Conservation (phyloP, 192 early-diverging fungal genomes). For the Coemansia reversa region DNA sequence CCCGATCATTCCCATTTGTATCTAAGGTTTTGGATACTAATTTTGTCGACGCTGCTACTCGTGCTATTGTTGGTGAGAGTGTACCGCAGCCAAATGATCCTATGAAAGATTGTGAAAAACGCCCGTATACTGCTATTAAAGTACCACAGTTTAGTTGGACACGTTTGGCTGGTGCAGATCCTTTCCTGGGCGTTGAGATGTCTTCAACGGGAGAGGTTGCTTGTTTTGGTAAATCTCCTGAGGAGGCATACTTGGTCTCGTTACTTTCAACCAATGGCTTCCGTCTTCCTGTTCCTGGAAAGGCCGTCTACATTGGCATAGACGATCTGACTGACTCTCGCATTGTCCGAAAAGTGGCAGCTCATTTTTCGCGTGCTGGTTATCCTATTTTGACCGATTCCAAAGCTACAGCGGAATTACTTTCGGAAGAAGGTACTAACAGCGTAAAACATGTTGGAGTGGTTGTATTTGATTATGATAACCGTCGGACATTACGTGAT, state of each 20-base stretch:
- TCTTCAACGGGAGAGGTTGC: conserved; percentile 97
- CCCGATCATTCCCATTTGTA: conserved; percentile 97
- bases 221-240: conserved; percentile 89
- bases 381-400: conserved; percentile 74
- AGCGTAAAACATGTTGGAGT: conserved; percentile 33
- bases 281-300: conserved; percentile 69
- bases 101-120: conserved; percentile 33
- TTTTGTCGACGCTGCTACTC: conserved; percentile 91
- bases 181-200: conserved; percentile 98
- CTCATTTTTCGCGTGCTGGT: conserved; percentile 57
- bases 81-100: conserved; percentile 62
- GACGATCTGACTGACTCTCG: conserved; percentile 70
- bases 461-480: conserved; percentile 51
- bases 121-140: conserved; percentile 86
- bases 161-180: conserved; percentile 91
- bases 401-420: conserved; percentile 53
- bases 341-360: conserved; percentile 73
- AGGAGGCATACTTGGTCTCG: conserved; percentile 81
- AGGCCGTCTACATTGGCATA: conserved; percentile 67
- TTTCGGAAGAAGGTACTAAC: conserved; percentile 48
- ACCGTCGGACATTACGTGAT: conserved; percentile 61
- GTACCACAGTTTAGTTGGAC: conserved; percentile 97
- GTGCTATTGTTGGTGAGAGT: conserved; percentile 66
- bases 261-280: conserved; percentile 89
- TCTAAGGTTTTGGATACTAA: conserved; percentile 90